Evolutionary conservation across 2,329 filamentous ascomycete genomes (phyloP).

Genomic region (Microdochium bolleyi): DNA sequence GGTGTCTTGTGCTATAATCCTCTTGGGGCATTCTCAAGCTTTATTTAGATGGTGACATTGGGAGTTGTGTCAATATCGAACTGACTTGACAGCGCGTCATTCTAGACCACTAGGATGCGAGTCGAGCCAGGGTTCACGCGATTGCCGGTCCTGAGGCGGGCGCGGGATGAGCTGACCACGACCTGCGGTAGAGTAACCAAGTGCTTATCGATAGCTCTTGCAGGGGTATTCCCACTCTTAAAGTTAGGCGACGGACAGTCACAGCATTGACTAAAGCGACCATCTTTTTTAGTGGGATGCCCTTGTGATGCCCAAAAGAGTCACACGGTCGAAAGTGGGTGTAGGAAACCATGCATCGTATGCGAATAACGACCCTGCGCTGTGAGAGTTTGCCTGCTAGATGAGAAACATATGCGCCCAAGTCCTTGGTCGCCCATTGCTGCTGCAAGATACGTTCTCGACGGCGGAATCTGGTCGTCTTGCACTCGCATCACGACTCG

Average conservation of each 20-base stretch:
- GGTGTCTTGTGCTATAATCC: slow-evolving; percentile 1
- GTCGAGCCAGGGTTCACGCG: no score
- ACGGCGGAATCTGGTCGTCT: neutral
- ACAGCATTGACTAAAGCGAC: neutral
- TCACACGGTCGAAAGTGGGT: no score
- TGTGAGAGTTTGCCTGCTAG: neutral
- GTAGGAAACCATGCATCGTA: no score
- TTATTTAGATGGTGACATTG: no score
- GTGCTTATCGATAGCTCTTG: neutral
- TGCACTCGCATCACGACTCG: neutral
- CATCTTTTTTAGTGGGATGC: neutral
- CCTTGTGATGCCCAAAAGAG: neutral
- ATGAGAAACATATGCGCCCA: neutral
- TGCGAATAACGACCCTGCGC: no score
- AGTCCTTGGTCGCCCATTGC: neutral
- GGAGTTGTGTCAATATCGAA: no score
- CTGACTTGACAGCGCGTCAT: no score
- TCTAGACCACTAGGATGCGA: no score
- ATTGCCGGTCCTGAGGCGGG: no score
- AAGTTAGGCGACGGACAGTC: neutral
- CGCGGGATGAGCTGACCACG: neutral
- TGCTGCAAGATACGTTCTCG: neutral
- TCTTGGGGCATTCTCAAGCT: neutral
- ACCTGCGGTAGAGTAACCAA: neutral
- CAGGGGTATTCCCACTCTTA: neutral